Evolutionary conservation across 2,329 filamentous ascomycete species (phyloP).

Genomic region (Colletotrichum costaricense): DNA sequence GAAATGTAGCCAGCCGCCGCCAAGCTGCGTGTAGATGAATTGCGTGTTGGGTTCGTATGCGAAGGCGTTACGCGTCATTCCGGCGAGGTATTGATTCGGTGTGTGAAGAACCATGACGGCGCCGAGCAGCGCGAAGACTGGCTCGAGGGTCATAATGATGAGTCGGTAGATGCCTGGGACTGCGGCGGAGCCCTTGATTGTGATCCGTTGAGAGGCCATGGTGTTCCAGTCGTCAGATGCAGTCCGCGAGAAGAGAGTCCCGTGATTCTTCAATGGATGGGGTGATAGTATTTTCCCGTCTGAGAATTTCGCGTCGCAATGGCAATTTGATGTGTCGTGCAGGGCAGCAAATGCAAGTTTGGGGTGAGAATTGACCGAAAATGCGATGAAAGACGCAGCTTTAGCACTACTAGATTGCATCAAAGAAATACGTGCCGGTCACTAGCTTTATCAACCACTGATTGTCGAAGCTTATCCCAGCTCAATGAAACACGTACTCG

Average conservation of each 20-base stretch:
- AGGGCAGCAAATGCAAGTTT: neutral
- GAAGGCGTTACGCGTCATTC: constrained; percentile 42
- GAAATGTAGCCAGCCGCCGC: constrained; percentile 47
- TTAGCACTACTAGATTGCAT: neutral
- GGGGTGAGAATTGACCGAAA: constrained; percentile 1
- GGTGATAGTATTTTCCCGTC: neutral
- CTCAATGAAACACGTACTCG: constrained; percentile 17
- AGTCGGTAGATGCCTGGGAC: constrained; percentile 47
- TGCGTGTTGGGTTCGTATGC: constrained; percentile 37
- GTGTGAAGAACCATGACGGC: constrained; percentile 42
- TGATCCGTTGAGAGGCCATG: neutral
- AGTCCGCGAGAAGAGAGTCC: too few species aligned
- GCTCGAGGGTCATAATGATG: constrained; percentile 48
- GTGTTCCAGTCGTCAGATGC: neutral
- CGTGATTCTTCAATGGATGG: too few species aligned
- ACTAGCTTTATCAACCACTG: constrained; percentile 9
- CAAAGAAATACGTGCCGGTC: neutral
- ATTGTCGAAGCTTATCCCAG: constrained; percentile 16
- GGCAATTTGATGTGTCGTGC: neutral
- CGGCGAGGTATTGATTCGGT: constrained; percentile 43
- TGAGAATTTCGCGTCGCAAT: neutral
- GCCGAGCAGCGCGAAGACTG: constrained; percentile 46
- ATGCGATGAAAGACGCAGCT: constrained; percentile 26
- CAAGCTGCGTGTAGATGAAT: constrained; percentile 47
- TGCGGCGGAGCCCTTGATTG: constrained; percentile 36